Percentiles rank a stretch among this genome's conserved stretches.
Evolutionary conservation across 2,329 filamentous ascomycete species (phyloP).

Genomic region (Ascochyta viciae-villosae): DNA sequence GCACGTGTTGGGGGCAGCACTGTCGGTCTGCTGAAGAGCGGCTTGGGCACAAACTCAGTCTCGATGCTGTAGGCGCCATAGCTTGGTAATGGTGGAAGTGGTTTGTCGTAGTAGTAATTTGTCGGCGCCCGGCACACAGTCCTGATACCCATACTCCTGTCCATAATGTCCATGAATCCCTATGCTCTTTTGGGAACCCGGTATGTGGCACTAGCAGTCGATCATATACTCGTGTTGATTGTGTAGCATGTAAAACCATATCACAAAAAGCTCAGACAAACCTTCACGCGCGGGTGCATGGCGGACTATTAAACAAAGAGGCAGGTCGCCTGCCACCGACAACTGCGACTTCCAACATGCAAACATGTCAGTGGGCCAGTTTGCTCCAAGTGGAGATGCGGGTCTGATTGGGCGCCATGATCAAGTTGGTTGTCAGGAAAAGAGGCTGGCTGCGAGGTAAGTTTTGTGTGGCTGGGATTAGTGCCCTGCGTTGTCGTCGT

Average conservation of each 20-base stretch:
- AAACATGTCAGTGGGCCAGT: conserved; percentile 24
- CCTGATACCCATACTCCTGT: conserved; percentile 4
- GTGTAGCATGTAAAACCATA: conserved; percentile 19
- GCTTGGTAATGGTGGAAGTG: conserved; percentile 17
- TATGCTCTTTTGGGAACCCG: conserved; percentile 5
- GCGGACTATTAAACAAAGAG: conserved; percentile 30
- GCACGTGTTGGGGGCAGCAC: conserved; percentile 25
- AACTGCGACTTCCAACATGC: conserved; percentile 16
- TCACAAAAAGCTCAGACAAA: conserved; percentile 23
- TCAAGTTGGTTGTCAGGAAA: conserved; percentile 20
- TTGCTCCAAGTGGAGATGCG: conserved; percentile 20
- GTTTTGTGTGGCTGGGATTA: conserved; percentile 26
- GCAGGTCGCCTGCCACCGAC: conserved; percentile 29
- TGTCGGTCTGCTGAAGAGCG: conserved; percentile 36
- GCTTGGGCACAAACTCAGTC: conserved; percentile 31
- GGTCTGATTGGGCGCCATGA: conserved; percentile 26
- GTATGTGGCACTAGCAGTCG: not conserved
- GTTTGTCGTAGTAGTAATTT: conserved; percentile 22
- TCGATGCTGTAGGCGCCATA: conserved; percentile 17
- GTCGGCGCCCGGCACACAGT: conserved; percentile 8
- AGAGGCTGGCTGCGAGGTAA: conserved; percentile 20
- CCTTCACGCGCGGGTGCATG: conserved; percentile 22
- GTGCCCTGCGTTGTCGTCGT: conserved; percentile 20
- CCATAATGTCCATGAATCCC: not conserved
- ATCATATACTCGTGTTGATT: conserved; percentile 10